Conservation (phyloP, 164 flowering plant genomes). For the grape (Vitis vinifera) region DNA sequence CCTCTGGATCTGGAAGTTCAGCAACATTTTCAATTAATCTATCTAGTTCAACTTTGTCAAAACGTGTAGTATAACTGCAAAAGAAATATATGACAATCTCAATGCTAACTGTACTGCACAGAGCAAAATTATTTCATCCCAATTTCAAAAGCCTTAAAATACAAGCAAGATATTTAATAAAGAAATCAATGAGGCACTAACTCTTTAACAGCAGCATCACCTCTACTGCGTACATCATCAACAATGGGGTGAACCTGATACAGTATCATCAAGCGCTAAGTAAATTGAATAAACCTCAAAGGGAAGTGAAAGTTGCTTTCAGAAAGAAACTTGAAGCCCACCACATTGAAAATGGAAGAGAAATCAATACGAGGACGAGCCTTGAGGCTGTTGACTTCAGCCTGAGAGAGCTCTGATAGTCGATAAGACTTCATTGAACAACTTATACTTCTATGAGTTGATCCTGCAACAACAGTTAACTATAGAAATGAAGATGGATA, state of each 20-base stretch:
- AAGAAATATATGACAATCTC: conserved; percentile 4
- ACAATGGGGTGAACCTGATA: conserved; percentile 85
- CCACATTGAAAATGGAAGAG: conserved; percentile 75
- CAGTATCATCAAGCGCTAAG: not conserved
- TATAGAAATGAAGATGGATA: not conserved
- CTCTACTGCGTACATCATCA: conserved; percentile 81
- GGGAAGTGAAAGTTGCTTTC: not conserved
- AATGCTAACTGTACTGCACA: conserved; percentile 10
- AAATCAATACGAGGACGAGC: conserved; percentile 94
- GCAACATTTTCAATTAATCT: conserved; percentile 61
- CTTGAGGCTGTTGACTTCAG: conserved; percentile 67
- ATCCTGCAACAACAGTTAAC: conserved; percentile 25
- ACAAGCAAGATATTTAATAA: conserved; percentile 3
- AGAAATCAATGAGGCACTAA: conserved; percentile 38
- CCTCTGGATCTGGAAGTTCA: conserved; percentile 87
- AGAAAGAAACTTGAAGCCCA: conserved; percentile 25
- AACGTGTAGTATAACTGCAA: conserved; percentile 73
- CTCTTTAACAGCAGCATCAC: conserved; percentile 93
- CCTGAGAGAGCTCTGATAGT: conserved; percentile 59
- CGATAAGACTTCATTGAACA: conserved; percentile 91
- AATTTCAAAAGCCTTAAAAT: not conserved
- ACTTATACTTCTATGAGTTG: conserved; percentile 17
- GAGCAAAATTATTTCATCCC: not conserved
- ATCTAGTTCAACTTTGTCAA: conserved; percentile 80
- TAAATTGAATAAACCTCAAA: not conserved